Percentiles rank a stretch among this genome's conserved stretches.
phyloP scores from a whole-genome alignment of 2,329 filamentous ascomycete genomes.

The Alternaria burnsii region DNA sequence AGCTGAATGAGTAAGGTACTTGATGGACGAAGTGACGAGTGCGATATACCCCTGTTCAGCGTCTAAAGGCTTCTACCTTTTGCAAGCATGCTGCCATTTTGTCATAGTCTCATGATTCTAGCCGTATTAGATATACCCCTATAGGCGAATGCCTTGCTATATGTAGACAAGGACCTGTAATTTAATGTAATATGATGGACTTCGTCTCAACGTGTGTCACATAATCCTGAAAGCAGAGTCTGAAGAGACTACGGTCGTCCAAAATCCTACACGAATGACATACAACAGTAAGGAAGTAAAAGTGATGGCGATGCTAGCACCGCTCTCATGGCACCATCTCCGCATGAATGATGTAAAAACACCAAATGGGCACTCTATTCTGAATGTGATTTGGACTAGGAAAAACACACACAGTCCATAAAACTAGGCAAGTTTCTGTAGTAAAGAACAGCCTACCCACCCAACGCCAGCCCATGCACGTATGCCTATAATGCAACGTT shows the following conservation, averaged over 20 bases:
- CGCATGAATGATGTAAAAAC: too few relatives aligned
- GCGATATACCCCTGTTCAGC: background rate
- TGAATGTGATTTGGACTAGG: background rate
- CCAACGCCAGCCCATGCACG: slow-evolving; percentile 22
- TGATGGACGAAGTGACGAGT: background rate
- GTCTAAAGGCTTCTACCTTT: too few relatives aligned
- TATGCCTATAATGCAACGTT: slow-evolving; percentile 16
- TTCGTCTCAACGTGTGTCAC: background rate
- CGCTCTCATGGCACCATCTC: too few relatives aligned
- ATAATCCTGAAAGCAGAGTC: background rate
- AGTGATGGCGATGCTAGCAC: too few relatives aligned
- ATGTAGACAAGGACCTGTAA: background rate
- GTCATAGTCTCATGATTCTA: too few relatives aligned
- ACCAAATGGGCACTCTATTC: background rate
- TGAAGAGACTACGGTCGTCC: too few relatives aligned
- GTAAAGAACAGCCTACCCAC: background rate
- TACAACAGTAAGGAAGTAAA: too few relatives aligned
- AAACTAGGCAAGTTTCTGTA: slow-evolving; percentile 5
- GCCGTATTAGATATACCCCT: too few relatives aligned
- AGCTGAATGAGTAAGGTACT: slow-evolving; percentile 11
- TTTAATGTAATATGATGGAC: background rate
- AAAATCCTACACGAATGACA: too few relatives aligned
- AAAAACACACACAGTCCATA: slow-evolving; percentile 3
- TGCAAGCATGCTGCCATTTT: too few relatives aligned
- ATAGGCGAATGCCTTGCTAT: too few relatives aligned